Evolutionary conservation across 345 rosid genomes (phyloP), one percentile per base, ranked within the genome.

Genomic region (Eucalyptus viminalis): DNA sequence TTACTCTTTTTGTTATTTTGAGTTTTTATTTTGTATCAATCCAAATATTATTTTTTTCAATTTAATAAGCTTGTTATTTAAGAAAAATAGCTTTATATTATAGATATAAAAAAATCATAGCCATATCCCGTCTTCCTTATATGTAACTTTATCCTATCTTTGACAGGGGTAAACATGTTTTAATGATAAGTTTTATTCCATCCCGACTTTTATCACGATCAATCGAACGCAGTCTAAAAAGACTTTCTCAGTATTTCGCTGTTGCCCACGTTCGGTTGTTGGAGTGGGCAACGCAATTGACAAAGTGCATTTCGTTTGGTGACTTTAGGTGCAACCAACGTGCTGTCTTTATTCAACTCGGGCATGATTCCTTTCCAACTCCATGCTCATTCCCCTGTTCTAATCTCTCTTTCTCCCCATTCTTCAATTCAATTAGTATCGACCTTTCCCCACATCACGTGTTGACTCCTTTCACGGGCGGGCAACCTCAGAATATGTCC

Each of bases 161-260:
- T 56, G 13, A 25, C 0, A 10, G 0, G 24, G 3, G 1, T 8
- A 56, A 56, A 10, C 1, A 5, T 11, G 6, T 9, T 56, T 56
- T 22, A 2, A 56, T 56, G 62, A 56, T 56, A 56, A 56, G 2
- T 56, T 56, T 56, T 22, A 2, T 56, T 25, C 10, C 27, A 24
- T 24, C 62, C 0, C 0, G 14, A 56, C 6, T 24, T 24, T 56
- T 56, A 11, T 24, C 6, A 0, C 6, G 11, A 53, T 43, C 1
- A 8, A 53, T 53, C 2, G 2, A 24, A 56, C 27, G 6, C 5
- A 10, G 29, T 29, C 6, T 56, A 10, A 16, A 16, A 69, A 17
- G 22, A 69, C 47, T 37, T 3, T 72, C 22, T 72, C 27, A 1
- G 83, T 40, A 3, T 21, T 11, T 6, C 2, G 14, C 2, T 37